Conservation (phyloP, 495 filamentous ascomycete species). For the Penicillium ochrochloron region DNA sequence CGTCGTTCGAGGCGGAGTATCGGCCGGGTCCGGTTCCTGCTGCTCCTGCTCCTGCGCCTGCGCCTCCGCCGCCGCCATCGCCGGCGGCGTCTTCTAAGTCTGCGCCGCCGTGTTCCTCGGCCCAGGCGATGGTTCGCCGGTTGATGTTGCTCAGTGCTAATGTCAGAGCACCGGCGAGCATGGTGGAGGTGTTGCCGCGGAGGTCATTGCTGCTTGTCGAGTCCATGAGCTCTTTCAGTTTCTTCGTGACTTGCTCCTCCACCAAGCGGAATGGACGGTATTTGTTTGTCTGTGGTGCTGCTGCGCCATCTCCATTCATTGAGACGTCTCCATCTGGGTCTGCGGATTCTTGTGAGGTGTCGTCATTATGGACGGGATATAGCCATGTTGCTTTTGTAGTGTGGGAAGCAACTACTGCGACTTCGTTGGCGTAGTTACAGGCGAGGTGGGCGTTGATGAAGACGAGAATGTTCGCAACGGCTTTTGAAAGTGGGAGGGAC, state of each 20-base stretch:
- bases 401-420: constrained; percentile 91
- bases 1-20: constrained; percentile 42
- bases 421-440: constrained; percentile 88
- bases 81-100: constrained; percentile 38
- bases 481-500: constrained; percentile 80
- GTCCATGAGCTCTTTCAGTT: constrained; percentile 69
- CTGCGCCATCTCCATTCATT: constrained; percentile 35
- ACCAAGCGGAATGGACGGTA: constrained; percentile 88
- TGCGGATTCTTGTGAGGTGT: constrained; percentile 30
- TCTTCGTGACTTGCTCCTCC: constrained; percentile 74
- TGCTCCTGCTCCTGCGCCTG: constrained; percentile 35
- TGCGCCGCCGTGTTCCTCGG: constrained; percentile 50
- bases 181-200: constrained; percentile 66
- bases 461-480: constrained; percentile 87
- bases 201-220: constrained; percentile 66
- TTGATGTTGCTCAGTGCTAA: constrained; percentile 89
- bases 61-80: constrained; percentile 32
- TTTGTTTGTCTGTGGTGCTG: constrained; percentile 72
- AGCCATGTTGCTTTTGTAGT: constrained; percentile 83
- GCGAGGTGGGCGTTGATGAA: constrained; percentile 96
- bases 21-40: constrained; percentile 36
- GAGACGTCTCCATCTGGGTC: constrained; percentile 44
- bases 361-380: constrained; percentile 61
- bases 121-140: constrained; percentile 55
- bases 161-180: constrained; percentile 89